phyloP scores from a whole-genome alignment of 2,329 filamentous ascomycete genomes.

The Ciborinia camelliae region DNA sequence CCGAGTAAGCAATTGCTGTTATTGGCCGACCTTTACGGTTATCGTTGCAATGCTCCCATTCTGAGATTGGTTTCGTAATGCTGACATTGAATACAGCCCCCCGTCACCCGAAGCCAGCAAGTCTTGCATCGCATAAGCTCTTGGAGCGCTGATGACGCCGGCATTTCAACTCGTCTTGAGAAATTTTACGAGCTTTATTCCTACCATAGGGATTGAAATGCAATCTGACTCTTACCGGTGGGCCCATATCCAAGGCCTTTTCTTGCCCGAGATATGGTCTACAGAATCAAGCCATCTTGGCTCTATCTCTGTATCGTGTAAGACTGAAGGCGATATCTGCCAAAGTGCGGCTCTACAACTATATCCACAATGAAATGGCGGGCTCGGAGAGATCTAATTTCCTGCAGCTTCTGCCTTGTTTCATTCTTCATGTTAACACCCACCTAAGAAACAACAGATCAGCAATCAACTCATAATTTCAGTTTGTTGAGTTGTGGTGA shows the following conservation, averaged over 20 bases:
- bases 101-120: not conserved
- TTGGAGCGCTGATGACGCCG: not conserved
- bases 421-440: not conserved
- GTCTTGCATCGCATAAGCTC: not conserved
- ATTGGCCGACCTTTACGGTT: not conserved
- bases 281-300: not conserved
- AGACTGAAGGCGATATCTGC: not conserved
- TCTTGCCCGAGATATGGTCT: not conserved
- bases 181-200: not conserved
- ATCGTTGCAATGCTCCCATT: not conserved
- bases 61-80: not conserved
- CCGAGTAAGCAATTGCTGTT: slow-evolving; percentile 10
- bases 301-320: not conserved
- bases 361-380: not conserved
- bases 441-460: not conserved
- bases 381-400: not conserved
- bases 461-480: not conserved
- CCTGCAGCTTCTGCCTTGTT: not conserved
- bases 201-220: not conserved
- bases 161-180: not conserved
- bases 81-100: slow-evolving; percentile 1
- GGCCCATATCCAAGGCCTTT: not conserved
- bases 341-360: not conserved
- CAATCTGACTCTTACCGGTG: not conserved
- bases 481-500: not conserved